Evolutionary conservation across 768 basidiomycete species (phyloP).

Genomic region (Solioccasus polychromus): DNA sequence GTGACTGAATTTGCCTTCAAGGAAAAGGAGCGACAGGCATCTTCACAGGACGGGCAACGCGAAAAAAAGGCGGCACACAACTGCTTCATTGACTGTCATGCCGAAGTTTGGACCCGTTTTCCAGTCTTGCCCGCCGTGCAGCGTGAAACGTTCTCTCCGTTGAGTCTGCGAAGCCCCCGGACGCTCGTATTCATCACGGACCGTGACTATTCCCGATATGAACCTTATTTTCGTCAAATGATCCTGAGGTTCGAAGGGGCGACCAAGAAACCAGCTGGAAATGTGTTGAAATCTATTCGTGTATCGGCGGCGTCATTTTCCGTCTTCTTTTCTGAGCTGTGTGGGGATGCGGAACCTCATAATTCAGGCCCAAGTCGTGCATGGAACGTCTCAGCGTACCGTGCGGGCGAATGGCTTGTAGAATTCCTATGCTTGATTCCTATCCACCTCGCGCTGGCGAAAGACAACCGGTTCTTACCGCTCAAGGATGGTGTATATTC

Average conservation of each 20-base stretch:
- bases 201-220: constrained; percentile 31
- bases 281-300: constrained; percentile 35
- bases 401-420: constrained; percentile 60
- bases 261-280: constrained; percentile 49
- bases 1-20: constrained; percentile 53
- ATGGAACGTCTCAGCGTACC: constrained; percentile 39
- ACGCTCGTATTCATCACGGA: constrained; percentile 45
- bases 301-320: constrained; percentile 30
- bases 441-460: constrained; percentile 58
- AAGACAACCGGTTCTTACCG: constrained; percentile 60
- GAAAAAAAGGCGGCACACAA: constrained; percentile 38
- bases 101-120: constrained; percentile 56
- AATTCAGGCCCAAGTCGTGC: not conserved
- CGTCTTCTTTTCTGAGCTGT: constrained; percentile 17
- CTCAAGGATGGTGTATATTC: constrained; percentile 58
- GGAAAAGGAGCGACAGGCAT: constrained; percentile 32
- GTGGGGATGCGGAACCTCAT: not conserved
- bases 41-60: not conserved
- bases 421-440: constrained; percentile 61
- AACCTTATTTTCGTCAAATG: constrained; percentile 46
- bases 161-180: constrained; percentile 28
- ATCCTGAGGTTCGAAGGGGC: constrained; percentile 46
- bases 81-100: constrained; percentile 48
- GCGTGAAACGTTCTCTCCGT: constrained; percentile 37
- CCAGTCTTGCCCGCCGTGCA: constrained; percentile 51